Evolutionary conservation across 1,284 basidiomycete species (phyloP).

Genomic region (Takashimella koratensis): DNA sequence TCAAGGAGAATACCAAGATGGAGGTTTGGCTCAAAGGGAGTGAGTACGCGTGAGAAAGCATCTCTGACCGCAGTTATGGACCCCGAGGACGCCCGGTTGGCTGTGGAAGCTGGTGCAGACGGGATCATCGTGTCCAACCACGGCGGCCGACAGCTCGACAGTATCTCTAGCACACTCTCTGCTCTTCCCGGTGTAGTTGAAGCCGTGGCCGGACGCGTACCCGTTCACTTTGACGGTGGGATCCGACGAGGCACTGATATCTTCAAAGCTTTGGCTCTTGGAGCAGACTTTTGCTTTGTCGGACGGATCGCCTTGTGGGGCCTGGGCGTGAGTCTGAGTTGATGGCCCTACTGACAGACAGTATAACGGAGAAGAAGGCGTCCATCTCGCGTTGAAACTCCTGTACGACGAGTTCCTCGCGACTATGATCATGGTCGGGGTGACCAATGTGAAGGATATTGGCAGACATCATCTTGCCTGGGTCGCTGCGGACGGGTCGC

Average conservation of each 20-base stretch:
- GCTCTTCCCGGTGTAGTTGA: constrained; percentile 26
- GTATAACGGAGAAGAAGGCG: constrained; percentile 19
- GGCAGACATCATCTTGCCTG: constrained; percentile 12
- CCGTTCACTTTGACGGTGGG: constrained; percentile 36
- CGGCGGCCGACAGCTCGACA: constrained; percentile 40
- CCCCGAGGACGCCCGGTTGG: constrained; percentile 29
- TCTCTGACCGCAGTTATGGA: constrained; percentile 12
- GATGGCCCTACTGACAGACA: constrained; percentile 1
- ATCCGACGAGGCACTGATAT: constrained; percentile 34
- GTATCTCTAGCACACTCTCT: constrained; percentile 22
- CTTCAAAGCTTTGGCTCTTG: constrained; percentile 39
- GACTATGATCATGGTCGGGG: constrained; percentile 22
- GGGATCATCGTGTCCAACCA: constrained; percentile 35
- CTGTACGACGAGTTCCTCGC: constrained; percentile 21
- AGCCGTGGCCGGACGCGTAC: constrained; percentile 25
- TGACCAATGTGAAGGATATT: constrained; percentile 17
- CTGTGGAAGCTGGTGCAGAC: constrained; percentile 24
- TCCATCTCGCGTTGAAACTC: constrained; percentile 14
- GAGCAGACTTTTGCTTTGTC: constrained; percentile 32
- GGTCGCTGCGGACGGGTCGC: constrained; percentile 10
- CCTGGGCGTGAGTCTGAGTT: constrained; percentile 8
- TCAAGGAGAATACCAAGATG: constrained; percentile 2
- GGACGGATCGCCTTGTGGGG: constrained; percentile 26
- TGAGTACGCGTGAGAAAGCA: constrained; percentile 1
- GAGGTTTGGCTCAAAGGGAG: constrained; percentile 24